Base-by-base conservation (phyloP, 352 stramenopile species). In the Pythium folliculosum region DNA sequence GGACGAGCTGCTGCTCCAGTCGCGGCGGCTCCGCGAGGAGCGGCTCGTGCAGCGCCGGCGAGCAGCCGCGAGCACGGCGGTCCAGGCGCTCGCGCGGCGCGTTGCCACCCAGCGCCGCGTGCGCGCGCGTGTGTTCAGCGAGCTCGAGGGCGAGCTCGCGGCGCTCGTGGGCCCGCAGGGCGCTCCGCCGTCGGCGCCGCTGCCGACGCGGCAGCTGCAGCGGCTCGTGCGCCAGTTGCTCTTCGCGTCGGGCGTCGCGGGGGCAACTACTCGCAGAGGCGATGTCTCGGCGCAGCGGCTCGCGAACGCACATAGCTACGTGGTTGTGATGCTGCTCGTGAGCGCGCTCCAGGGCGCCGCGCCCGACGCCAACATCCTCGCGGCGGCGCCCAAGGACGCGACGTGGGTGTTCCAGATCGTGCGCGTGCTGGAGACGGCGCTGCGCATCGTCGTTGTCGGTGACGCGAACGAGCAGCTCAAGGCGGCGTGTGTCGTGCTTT, bases 321-420 rank as follows among this genome's bases (percentile, higher is more conserved):
- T 91, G 35, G 70, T 89, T 13, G 76, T 81, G 43, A 78, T 89
- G 67, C 53, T 91, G 63, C 73, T 91, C 8, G 73, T 88, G 60
- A 89, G 77, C 38, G 71, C 76, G 27, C 55, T 86, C n/a, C 71
- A 70, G 30, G 82, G 76, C 19, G 22, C 45, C n/a, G 19, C 56
- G 1, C 35, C n/a, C 2, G n/a, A 51, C 1, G 21, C 53, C 0
- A 67, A 53, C 1, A 82, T 75, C 55, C 27, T 84, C 1, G 40
- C 88, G 7, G 40, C 88, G 7, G 65, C 59, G 0, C 19, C 45
- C 1, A 82, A 87, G 38, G 77, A 84, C 38, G 30, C 60, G 0
- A 54, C 52, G 19, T 92, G 81, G 81, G 17, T 63, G 1, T 65
- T 60, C 19, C 55, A 80, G 74, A 67, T 84, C 1, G 71, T 68